Percentiles rank a stretch among this genome's conserved stretches.
These are phyloP conservation scores for Euphorbia pulcherrima DNA, from an alignment of 345 rosid genomes.

Conservation along the genomic window DNA sequence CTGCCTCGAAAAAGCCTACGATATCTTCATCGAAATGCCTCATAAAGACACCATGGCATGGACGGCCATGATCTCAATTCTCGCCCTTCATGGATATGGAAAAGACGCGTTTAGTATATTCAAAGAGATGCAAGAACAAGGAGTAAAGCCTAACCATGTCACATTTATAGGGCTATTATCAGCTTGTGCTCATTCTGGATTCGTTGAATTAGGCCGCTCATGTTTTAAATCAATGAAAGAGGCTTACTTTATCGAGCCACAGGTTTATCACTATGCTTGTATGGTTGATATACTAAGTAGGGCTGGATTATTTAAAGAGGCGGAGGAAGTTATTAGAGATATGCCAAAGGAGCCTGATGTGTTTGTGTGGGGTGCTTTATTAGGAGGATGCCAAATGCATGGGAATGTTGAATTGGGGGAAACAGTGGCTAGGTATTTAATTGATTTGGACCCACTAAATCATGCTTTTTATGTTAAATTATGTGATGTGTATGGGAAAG, in stretches of 20 bases:
- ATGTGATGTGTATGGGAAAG: slow-evolving; percentile 56
- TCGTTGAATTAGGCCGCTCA: slow-evolving; percentile 44
- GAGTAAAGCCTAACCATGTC: slow-evolving; percentile 49
- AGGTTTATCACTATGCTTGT: slow-evolving; percentile 49
- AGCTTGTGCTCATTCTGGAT: slow-evolving; percentile 62
- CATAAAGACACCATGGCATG: slow-evolving; percentile 48
- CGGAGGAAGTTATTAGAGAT: slow-evolving; percentile 36
- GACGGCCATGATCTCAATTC: slow-evolving; percentile 61
- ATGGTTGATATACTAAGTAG: slow-evolving; percentile 50
- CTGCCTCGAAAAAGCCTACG: slow-evolving; percentile 40
- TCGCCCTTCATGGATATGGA: slow-evolving; percentile 49
- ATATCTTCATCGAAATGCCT: slow-evolving; percentile 42
- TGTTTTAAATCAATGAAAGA: slow-evolving; percentile 39
- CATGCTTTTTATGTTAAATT: slow-evolving; percentile 51
- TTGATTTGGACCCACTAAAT: slow-evolving; percentile 47
- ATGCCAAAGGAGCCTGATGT: slow-evolving; percentile 60
- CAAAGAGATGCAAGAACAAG: slow-evolving; percentile 40
- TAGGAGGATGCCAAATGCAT: slow-evolving; percentile 61
- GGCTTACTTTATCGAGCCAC: slow-evolving; percentile 43
- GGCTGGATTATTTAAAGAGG: slow-evolving; percentile 54
- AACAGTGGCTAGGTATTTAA: slow-evolving; percentile 40
- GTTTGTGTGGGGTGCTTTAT: slow-evolving; percentile 57
- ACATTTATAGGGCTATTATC: slow-evolving; percentile 56
- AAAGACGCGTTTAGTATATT: slow-evolving; percentile 46
- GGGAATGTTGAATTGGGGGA: slow-evolving; percentile 48